A percentile compares a stretch with the other conserved stretches of the same genome.
Evolutionary conservation across 352 stramenopile species (phyloP).

Genomic region (Hyaloperonospora brassicae): DNA sequence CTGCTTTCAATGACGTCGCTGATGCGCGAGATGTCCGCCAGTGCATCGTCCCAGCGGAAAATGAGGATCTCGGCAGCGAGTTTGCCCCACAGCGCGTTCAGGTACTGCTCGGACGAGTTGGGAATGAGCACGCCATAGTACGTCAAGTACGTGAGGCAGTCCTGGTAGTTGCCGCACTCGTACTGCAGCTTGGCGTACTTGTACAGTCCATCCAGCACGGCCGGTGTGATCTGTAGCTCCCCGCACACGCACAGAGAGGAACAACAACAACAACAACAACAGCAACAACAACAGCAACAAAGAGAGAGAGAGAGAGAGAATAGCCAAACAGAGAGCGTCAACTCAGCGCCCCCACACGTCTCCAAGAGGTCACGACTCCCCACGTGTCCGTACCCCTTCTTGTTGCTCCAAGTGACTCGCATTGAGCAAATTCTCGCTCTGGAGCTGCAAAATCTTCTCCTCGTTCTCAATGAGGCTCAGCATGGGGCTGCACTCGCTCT

Average conservation of each 20-base stretch:
- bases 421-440: conserved; percentile 78
- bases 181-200: conserved; percentile 96
- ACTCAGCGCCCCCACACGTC: too few relatives aligned
- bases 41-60: conserved; percentile 93
- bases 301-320: too few relatives aligned
- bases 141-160: conserved; percentile 84
- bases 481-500: conserved; percentile 69
- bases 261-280: too few relatives aligned
- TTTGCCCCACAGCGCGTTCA: conserved; percentile 93
- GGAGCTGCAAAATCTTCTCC: conserved; percentile 81
- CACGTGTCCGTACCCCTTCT: conserved; percentile 47
- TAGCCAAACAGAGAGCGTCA: too few relatives aligned
- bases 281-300: too few relatives aligned
- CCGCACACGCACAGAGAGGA: too few relatives aligned
- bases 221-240: conserved; percentile 63
- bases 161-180: conserved; percentile 94
- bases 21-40: conserved; percentile 90
- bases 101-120: conserved; percentile 78
- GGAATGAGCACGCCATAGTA: conserved; percentile 86
- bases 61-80: conserved; percentile 94
- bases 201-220: conserved; percentile 88
- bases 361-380: not conserved
- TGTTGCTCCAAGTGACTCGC: conserved; percentile 73
- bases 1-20: conserved; percentile 91
- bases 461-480: conserved; percentile 78